Evolutionary conservation across 192 early-diverging fungal genomes (phyloP), one percentile per base, ranked within the genome.

Genomic region (Backusella luteola): DNA sequence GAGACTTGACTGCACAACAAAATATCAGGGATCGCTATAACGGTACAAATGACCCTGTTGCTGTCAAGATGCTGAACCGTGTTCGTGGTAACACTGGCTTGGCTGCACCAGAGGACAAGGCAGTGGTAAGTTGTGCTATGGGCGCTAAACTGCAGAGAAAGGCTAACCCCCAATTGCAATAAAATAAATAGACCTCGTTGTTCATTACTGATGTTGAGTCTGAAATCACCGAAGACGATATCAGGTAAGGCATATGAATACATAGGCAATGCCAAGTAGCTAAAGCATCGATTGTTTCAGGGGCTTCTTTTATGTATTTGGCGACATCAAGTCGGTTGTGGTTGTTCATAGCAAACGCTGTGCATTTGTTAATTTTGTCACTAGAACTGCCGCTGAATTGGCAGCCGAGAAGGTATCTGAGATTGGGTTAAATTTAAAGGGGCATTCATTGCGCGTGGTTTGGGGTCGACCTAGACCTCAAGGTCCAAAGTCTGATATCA

Each of bases 21-120:
- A 99, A 98, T 83, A 95, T 99, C 68, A 91, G 92, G 68, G 97
- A 99, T 85, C 87, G 97, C 69, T 99, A 97, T 85, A 92, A 95
- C 77, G 97, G 97, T 21, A 89, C 86, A 66, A 98, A 99, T 79
- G 97, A 99, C 79, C 96, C 96, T 7, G 95, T 99, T 17, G 97
- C 97, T 19, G 86, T 89, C 66, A 93, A 93, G 77, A 96, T 98
- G 81, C 73, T 94, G 36, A 79, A 83, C 44, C 80, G 85, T 56
- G 83, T 89, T 23, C 87, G 83, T 73, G 86, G 85, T 53, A 89
- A 87, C 71, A 87, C 85, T 21, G 69, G 78, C 21, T 79, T 95
- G 39, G 67, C 80, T 1, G 86, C 93, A 35, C 96, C 97, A 1
- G 91, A 88, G 5, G 97, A 99, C 67, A 87, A 88, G 76, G 88